Conservation (phyloP, 768 basidiomycete genomes). For the Boletus subcaerulescens region DNA sequence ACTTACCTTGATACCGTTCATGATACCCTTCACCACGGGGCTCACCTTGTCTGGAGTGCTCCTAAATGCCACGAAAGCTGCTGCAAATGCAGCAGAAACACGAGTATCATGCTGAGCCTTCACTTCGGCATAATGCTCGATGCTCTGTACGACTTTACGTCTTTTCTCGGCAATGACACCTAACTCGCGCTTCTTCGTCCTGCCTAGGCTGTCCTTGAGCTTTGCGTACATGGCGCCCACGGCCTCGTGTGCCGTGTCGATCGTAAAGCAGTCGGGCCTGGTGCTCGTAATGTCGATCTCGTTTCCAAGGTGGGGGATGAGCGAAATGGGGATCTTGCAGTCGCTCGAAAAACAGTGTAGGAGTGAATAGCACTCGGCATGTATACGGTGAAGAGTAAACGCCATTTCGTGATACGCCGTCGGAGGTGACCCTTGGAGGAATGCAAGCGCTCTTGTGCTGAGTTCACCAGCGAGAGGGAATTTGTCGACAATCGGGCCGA, state of each 20-base stretch:
- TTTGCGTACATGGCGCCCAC: slow-evolving; percentile 68
- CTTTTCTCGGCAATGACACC: slow-evolving; percentile 75
- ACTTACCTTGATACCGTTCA: slow-evolving; percentile 93
- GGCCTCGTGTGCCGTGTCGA: slow-evolving; percentile 70
- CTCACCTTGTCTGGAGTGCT: slow-evolving; percentile 91
- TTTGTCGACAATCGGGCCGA: slow-evolving; percentile 47
- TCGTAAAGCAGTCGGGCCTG: slow-evolving; percentile 67
- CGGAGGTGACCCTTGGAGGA: slow-evolving; percentile 74
- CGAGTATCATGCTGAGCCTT: slow-evolving; percentile 86
- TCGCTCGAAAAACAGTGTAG: slow-evolving; percentile 83
- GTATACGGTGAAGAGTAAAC: slow-evolving; percentile 73
- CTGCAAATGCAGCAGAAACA: slow-evolving; percentile 85
- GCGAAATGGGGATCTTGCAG: slow-evolving; percentile 77
- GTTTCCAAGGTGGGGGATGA: slow-evolving; percentile 74
- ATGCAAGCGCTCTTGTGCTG: slow-evolving; percentile 60
- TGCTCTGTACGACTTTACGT: slow-evolving; percentile 58
- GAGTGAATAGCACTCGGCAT: slow-evolving; percentile 73
- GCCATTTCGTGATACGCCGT: slow-evolving; percentile 90
- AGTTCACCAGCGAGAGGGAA: slow-evolving; percentile 66
- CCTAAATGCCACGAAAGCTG: slow-evolving; percentile 84
- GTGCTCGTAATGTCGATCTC: slow-evolving; percentile 75
- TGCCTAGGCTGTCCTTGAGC: slow-evolving; percentile 71
- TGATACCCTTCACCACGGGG: slow-evolving; percentile 93
- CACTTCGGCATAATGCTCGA: slow-evolving; percentile 76
- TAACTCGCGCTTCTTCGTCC: slow-evolving; percentile 77